Conservation (phyloP, 192 early-diverging fungal species). For the Glomus cerebriforme region DNA sequence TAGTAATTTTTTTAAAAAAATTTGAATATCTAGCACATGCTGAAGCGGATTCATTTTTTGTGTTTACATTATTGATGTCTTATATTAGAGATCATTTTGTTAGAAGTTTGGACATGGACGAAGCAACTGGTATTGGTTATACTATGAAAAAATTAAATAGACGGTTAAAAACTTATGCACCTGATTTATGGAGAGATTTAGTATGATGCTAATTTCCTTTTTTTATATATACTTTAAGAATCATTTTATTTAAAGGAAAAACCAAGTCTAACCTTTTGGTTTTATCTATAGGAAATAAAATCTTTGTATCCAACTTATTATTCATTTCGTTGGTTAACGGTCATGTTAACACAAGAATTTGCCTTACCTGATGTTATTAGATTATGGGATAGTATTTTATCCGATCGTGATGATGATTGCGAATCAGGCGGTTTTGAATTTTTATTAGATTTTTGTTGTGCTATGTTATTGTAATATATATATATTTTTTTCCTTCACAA, state of each 20-base stretch:
- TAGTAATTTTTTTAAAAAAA: background rate
- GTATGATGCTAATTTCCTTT: slow-evolving; percentile 1
- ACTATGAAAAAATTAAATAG: slow-evolving; percentile 61
- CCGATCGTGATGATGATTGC: slow-evolving; percentile 55
- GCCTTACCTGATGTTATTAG: slow-evolving; percentile 74
- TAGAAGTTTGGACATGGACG: slow-evolving; percentile 64
- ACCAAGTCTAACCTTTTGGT: too few species aligned
- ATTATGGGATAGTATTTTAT: slow-evolving; percentile 79
- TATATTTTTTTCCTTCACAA: background rate
- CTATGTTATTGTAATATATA: slow-evolving; percentile 66
- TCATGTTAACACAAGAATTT: slow-evolving; percentile 75
- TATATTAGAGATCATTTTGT: slow-evolving; percentile 83
- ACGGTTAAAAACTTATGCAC: slow-evolving; percentile 56
- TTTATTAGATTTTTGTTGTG: slow-evolving; percentile 71
- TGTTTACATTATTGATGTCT: slow-evolving; percentile 70
- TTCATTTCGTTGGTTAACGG: slow-evolving; percentile 82
- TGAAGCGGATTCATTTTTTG: slow-evolving; percentile 80
- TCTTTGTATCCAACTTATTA: slow-evolving; percentile 72
- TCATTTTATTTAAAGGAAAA: background rate
- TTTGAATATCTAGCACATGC: slow-evolving; percentile 54
- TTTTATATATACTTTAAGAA: background rate
- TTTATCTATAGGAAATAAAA: slow-evolving; percentile 43
- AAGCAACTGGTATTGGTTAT: slow-evolving; percentile 58
- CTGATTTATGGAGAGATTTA: slow-evolving; percentile 62
- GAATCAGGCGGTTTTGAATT: slow-evolving; percentile 59